Percentiles rank a stretch among this genome's conserved stretches.
These are phyloP conservation scores for Arachnopeziza araneosa DNA, from an alignment of 2,329 filamentous ascomycete genomes.

Conservation along the genomic window DNA sequence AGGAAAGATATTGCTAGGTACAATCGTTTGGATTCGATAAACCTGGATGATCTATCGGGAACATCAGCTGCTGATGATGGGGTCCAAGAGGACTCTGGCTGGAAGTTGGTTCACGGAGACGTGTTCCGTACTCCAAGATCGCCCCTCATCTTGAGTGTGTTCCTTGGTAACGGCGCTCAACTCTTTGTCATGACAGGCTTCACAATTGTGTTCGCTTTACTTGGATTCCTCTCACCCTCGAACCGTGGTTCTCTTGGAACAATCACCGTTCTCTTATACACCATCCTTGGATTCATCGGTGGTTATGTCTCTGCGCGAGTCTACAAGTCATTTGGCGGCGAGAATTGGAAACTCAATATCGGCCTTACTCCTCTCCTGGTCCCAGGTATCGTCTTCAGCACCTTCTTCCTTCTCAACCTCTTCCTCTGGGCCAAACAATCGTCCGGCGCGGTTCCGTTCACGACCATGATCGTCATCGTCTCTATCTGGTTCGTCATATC, in stretches of 20 bases:
- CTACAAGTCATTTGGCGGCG: slow-evolving; percentile 93
- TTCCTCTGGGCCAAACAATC: slow-evolving; percentile 94
- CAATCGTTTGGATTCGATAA: slow-evolving; percentile 88
- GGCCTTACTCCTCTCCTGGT: slow-evolving; percentile 79
- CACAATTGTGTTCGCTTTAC: slow-evolving; percentile 86
- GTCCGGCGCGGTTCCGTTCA: slow-evolving; percentile 90
- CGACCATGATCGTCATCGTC: slow-evolving; percentile 91
- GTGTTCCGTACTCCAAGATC: slow-evolving; percentile 86
- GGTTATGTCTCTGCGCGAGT: slow-evolving; percentile 83
- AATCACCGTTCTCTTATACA: slow-evolving; percentile 90
- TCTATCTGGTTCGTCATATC: slow-evolving; percentile 97
- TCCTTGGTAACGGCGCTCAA: slow-evolving; percentile 91
- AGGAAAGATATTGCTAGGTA: slow-evolving; percentile 95
- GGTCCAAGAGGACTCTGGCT: slow-evolving; percentile 94
- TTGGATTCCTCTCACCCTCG: slow-evolving; percentile 92
- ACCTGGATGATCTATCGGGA: slow-evolving; percentile 80
- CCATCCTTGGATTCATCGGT: slow-evolving; percentile 84
- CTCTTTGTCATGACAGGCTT: slow-evolving; percentile 96
- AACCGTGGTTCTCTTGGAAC: slow-evolving; percentile 93
- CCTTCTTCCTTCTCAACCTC: slow-evolving; percentile 91
- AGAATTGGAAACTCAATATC: slow-evolving; percentile 93
- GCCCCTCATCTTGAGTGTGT: slow-evolving; percentile 76
- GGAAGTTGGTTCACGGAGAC: slow-evolving; percentile 97
- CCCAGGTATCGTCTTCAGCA: slow-evolving; percentile 76
- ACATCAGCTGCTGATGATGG: slow-evolving; percentile 79